Conservation (phyloP, 169 alveolate species). For the Ichthyophthirius multifiliis region DNA sequence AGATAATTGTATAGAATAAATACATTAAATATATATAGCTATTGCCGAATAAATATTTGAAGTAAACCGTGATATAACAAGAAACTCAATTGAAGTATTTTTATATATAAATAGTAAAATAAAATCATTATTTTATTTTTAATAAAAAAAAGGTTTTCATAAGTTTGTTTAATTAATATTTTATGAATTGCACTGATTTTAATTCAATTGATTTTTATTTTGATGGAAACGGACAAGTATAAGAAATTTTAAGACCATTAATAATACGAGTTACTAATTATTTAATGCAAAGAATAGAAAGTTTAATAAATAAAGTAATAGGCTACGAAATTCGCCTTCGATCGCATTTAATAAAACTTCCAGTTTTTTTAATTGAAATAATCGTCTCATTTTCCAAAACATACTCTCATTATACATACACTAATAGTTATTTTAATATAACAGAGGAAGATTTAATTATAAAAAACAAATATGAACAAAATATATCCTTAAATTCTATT, state of each 20-base stretch:
- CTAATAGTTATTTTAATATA: no score
- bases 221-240: slow-evolving; percentile 5
- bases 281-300: not conserved
- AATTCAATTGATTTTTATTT: not conserved
- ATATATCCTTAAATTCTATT: not conserved
- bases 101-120: not conserved
- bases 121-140: not conserved
- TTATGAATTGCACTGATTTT: slow-evolving; percentile 5
- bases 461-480: not conserved
- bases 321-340: not conserved
- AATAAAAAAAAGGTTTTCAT: not conserved
- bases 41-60: not conserved
- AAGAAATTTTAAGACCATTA: not conserved
- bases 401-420: no score
- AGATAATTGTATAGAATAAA: slow-evolving; percentile 1
- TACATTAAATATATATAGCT: not conserved
- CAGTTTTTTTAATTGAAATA: not conserved
- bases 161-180: slow-evolving; percentile 6
- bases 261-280: not conserved
- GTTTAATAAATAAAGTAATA: not conserved
- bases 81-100: not conserved
- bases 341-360: not conserved
- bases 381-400: no score
- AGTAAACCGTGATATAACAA: not conserved
- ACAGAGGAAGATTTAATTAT: not conserved